Percentiles rank a stretch among this genome's conserved stretches.
These are phyloP conservation scores for Pseudodiploospora longispora DNA, from an alignment of 2,329 filamentous ascomycete genomes.

Conservation along the genomic window DNA sequence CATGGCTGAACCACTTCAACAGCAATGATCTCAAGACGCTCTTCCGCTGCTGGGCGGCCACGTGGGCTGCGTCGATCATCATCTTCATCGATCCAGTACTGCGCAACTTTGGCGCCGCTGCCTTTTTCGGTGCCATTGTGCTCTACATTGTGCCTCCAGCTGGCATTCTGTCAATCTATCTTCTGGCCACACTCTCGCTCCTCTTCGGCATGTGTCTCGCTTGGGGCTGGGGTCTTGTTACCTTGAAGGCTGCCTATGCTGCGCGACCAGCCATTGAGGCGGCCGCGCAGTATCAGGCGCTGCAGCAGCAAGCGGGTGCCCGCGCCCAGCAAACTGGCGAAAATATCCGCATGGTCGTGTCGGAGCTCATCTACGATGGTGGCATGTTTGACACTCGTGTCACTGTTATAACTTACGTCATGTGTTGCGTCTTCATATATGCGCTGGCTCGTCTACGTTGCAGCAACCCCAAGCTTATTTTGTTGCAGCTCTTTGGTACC, in stretches of 20 bases:
- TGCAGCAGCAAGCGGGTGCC: constrained; percentile 28
- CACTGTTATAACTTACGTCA: constrained; percentile 26
- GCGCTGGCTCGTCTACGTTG: constrained; percentile 33
- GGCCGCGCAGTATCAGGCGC: constrained; percentile 21
- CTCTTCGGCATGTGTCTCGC: constrained; percentile 37
- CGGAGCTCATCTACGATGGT: constrained; percentile 32
- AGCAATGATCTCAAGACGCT: constrained; percentile 36
- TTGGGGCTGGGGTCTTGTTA: constrained; percentile 42
- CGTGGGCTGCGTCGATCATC: constrained; percentile 36
- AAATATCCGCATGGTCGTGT: constrained; percentile 18
- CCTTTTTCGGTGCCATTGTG: constrained; percentile 35
- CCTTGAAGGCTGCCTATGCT: constrained; percentile 39
- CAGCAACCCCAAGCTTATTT: constrained; percentile 34
- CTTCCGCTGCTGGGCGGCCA: constrained; percentile 37
- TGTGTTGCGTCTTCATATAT: constrained; percentile 38
- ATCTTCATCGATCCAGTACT: constrained; percentile 39
- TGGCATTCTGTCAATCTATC: constrained; percentile 36
- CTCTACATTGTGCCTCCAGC: constrained; percentile 38
- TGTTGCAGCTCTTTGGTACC: constrained; percentile 37
- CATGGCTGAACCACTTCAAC: constrained; percentile 39
- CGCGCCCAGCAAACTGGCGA: constrained; percentile 20
- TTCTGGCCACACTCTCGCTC: constrained; percentile 33
- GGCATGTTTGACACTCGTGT: constrained; percentile 40
- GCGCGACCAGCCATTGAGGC: constrained; percentile 31
- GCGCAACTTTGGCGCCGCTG: constrained; percentile 30